Percentiles rank a stretch among this genome's conserved stretches.
These are phyloP conservation scores for Monosporascus sp. DNA, from an alignment of 2,329 filamentous ascomycete species.

Conservation along the genomic window DNA sequence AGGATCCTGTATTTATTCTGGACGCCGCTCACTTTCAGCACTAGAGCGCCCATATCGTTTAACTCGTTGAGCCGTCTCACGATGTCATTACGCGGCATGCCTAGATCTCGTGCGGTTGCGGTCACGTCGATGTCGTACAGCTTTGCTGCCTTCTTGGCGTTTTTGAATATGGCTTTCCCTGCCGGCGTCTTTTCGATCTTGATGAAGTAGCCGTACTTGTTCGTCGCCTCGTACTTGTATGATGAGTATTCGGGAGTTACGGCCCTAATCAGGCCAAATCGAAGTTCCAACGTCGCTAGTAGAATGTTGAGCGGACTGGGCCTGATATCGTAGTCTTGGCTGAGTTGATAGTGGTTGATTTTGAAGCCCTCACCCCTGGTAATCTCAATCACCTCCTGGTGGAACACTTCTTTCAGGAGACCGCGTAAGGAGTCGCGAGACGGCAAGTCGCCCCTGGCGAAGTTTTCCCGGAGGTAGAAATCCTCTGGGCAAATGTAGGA, in stretches of 20 bases:
- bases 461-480: constrained; percentile 53
- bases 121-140: constrained; percentile 46
- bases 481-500: constrained; percentile 53
- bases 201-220: constrained; percentile 25
- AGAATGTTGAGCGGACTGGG: constrained; percentile 44
- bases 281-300: constrained; percentile 56
- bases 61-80: constrained; percentile 51
- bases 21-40: constrained; percentile 47
- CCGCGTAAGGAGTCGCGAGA: constrained; percentile 42
- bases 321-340: constrained; percentile 49
- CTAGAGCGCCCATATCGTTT: constrained; percentile 42
- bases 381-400: constrained; percentile 23
- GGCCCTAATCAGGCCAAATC: constrained; percentile 50
- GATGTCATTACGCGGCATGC: constrained; percentile 39
- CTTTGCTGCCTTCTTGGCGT: constrained; percentile 35
- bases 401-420: constrained; percentile 49
- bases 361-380: constrained; percentile 40
- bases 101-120: constrained; percentile 22
- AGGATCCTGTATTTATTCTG: constrained; percentile 49
- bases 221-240: constrained; percentile 43
- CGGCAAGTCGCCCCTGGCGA: constrained; percentile 55
- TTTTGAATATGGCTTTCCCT: constrained; percentile 37
- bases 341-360: constrained; percentile 38
- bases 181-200: constrained; percentile 34
- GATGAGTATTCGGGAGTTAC: constrained; percentile 52